phyloP scores from a whole-genome alignment of 176 grass and related monocot species.

The Oryza rufipogon region DNA sequence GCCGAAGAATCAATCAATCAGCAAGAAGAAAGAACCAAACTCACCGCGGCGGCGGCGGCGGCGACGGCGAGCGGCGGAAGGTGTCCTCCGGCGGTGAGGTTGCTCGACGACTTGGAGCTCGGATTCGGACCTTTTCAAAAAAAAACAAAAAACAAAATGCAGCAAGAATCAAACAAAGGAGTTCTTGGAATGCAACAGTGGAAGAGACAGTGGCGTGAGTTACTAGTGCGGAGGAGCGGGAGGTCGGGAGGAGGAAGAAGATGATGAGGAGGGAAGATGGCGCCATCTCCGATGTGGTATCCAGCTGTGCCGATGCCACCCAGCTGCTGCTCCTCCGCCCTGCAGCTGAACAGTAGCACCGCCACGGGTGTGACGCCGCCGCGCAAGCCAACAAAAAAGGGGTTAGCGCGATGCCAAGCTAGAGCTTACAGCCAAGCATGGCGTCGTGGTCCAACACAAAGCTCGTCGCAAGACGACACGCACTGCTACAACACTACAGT shows the following conservation, averaged over 20 bases:
- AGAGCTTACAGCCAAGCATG: too few species aligned
- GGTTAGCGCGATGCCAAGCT: background rate
- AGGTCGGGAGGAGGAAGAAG: slow-evolving; percentile 48
- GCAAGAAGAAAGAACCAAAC: background rate
- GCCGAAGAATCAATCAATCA: background rate
- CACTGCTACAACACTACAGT: background rate
- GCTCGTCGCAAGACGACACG: background rate
- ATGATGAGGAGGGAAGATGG: slow-evolving; percentile 12
- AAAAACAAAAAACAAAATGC: background rate
- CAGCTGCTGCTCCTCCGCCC: slow-evolving; percentile 77
- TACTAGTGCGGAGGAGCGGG: slow-evolving; percentile 60
- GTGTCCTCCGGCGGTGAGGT: slow-evolving; percentile 61
- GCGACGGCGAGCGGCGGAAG: slow-evolving; percentile 44
- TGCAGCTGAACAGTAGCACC: slow-evolving; percentile 31
- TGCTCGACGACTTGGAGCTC: slow-evolving; percentile 84
- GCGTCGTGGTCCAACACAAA: background rate
- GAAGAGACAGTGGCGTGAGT: background rate
- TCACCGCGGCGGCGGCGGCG: slow-evolving; percentile 39
- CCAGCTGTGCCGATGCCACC: slow-evolving; percentile 48
- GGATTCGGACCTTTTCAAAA: slow-evolving; percentile 67
- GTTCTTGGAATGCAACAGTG: slow-evolving; percentile 25
- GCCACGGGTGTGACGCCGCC: background rate
- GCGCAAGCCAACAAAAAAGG: background rate
- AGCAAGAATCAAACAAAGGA: background rate
- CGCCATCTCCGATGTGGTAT: slow-evolving; percentile 81